A percentile compares a stretch with the other conserved stretches of the same genome.
Evolutionary conservation across 192 early-diverging fungal species (phyloP).

Genomic region (Umbelopsis sp.): DNA sequence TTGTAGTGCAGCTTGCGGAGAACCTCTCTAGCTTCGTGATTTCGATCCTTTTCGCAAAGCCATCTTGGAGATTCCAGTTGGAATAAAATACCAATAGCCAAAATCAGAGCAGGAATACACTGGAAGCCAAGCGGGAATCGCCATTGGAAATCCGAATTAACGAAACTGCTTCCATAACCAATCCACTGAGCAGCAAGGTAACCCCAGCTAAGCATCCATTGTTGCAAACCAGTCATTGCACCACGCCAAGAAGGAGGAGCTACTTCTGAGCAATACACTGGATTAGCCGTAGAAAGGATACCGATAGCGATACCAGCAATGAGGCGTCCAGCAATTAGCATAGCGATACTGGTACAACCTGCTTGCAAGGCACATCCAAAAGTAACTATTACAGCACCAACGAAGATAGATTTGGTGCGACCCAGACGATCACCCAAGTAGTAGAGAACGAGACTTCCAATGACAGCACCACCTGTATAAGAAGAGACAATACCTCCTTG

Average conservation of each 20-base stretch:
- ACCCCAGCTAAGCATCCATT: constrained; percentile 49
- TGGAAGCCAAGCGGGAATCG: constrained; percentile 72
- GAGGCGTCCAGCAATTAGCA: constrained; percentile 66
- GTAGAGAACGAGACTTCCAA: constrained; percentile 53
- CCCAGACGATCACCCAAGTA: constrained; percentile 55
- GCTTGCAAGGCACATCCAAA: constrained; percentile 67
- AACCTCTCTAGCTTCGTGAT: constrained; percentile 56
- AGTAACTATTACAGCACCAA: constrained; percentile 52
- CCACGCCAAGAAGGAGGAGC: constrained; percentile 66
- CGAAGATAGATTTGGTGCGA: constrained; percentile 56
- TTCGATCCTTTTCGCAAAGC: constrained; percentile 57
- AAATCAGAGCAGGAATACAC: constrained; percentile 61
- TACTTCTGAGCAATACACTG: constrained; percentile 63
- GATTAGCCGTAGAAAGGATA: constrained; percentile 52
- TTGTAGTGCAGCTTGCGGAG: constrained; percentile 55
- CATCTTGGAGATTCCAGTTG: constrained; percentile 78
- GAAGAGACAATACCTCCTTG: constrained; percentile 52
- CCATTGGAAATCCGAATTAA: constrained; percentile 50
- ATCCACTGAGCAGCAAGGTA: constrained; percentile 49
- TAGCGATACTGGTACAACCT: constrained; percentile 39
- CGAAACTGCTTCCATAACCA: constrained; percentile 37
- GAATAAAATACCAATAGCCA: constrained; percentile 61
- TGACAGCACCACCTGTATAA: constrained; percentile 57
- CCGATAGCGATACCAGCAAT: constrained; percentile 72
- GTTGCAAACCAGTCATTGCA: constrained; percentile 64